A percentile compares a stretch with the other conserved stretches of the same genome.
Conservation (phyloP, 2,329 filamentous ascomycete species). For the Trichophyton rubrum region DNA sequence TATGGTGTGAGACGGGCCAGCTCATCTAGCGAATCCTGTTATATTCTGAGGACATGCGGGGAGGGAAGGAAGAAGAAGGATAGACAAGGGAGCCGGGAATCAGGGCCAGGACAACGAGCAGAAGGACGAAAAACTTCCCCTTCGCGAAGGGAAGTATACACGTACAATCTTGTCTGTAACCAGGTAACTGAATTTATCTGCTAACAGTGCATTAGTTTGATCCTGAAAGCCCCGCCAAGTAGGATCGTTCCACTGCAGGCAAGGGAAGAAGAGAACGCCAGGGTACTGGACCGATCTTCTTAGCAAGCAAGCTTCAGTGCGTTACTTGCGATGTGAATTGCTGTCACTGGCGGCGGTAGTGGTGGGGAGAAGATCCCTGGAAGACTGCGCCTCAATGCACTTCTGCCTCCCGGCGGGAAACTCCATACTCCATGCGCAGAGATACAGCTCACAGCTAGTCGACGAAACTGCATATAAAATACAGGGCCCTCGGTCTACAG, state of each 20-base stretch:
- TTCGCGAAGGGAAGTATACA: not conserved
- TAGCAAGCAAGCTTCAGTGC: constrained; percentile 1
- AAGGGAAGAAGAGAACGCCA: not conserved
- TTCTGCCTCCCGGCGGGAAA: not conserved
- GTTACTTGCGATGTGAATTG: not conserved
- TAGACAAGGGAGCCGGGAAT: no score
- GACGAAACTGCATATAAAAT: not conserved
- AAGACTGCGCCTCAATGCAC: not conserved
- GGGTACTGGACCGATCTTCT: constrained; percentile 2
- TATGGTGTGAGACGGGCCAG: not conserved
- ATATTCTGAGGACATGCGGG: not conserved
- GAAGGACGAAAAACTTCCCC: not conserved
- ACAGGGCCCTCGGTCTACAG: not conserved
- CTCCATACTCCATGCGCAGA: no score
- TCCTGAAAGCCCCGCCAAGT: constrained; percentile 2
- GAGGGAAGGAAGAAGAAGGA: not conserved
- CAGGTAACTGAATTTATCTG: not conserved
- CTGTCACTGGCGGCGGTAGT: not conserved
- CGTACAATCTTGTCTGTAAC: not conserved
- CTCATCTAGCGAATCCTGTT: not conserved
- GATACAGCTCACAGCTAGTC: not conserved
- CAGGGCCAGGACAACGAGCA: not conserved
- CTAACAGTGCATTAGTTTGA: constrained; percentile 3
- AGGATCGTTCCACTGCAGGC: not conserved
- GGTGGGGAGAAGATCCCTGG: not conserved